Evolutionary conservation across 306 rosid genomes (phyloP).

Genomic region (Amphicarpaea edgeworthii): DNA sequence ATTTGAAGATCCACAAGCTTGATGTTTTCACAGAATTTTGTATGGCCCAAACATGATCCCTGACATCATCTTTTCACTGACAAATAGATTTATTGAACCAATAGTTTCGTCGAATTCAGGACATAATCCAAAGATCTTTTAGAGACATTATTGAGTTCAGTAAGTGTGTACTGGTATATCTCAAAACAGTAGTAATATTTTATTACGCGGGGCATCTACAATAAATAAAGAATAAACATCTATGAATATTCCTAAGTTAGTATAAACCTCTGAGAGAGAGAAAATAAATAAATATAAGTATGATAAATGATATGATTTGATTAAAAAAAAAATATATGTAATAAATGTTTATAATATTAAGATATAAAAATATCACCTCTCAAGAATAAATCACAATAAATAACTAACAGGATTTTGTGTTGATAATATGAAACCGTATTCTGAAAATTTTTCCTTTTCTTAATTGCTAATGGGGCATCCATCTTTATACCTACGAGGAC

Average conservation of each 20-base stretch:
- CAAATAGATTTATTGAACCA: constrained; percentile 45
- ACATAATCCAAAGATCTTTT: constrained; percentile 39
- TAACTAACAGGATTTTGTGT: constrained; percentile 33
- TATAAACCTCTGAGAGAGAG: no score
- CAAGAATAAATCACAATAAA: constrained; percentile 31
- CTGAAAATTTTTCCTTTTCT: constrained; percentile 45
- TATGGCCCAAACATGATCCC: constrained; percentile 16
- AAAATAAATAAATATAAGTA: no score
- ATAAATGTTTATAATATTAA: no score
- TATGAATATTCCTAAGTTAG: no score
- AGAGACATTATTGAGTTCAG: constrained; percentile 49
- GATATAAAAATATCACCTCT: no score
- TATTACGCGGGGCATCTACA: constrained; percentile 43
- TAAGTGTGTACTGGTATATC: constrained; percentile 41
- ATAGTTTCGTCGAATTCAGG: constrained; percentile 44
- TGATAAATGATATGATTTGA: no score
- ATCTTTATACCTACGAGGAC: constrained; percentile 17
- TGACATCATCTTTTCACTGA: constrained; percentile 38
- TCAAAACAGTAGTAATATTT: constrained; percentile 28
- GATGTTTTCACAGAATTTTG: constrained; percentile 6
- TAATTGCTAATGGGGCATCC: constrained; percentile 23
- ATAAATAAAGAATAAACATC: no score
- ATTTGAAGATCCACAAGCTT: constrained; percentile 10
- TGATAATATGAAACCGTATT: constrained; percentile 36
- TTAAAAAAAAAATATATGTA: no score